Percentiles rank a stretch among this genome's conserved stretches.
phyloP scores from a whole-genome alignment of 805 yeast species.

The Hanseniaspora pseudoguilliermondii region DNA sequence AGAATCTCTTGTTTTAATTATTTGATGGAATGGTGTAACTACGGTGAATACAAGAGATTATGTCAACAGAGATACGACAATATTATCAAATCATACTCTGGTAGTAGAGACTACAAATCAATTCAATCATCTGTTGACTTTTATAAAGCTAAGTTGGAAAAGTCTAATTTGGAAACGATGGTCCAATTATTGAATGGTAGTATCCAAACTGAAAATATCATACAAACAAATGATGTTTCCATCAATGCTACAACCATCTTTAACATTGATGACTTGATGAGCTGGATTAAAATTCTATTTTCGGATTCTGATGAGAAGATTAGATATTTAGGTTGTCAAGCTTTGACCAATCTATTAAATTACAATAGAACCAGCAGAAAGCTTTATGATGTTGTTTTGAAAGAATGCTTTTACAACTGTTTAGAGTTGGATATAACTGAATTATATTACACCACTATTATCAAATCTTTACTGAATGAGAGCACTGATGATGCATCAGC shows the following conservation, averaged over 20 bases:
- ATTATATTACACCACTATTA: conserved; percentile 58
- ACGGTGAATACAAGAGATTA: conserved; percentile 50
- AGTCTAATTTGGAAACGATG: conserved; percentile 71
- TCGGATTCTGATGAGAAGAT: conserved; percentile 44
- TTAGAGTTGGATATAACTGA: conserved; percentile 41
- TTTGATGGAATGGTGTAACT: conserved; percentile 90
- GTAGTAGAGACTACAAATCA: conserved; percentile 31
- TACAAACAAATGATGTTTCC: conserved; percentile 31
- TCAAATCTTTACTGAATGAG: conserved; percentile 46
- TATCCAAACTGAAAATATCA: conserved; percentile 39
- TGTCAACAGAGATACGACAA: conserved; percentile 53
- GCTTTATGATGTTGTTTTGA: conserved; percentile 44
- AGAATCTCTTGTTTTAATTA: conserved; percentile 69
- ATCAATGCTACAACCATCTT: conserved; percentile 37
- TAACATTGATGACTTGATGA: conserved; percentile 52
- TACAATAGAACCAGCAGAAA: conserved; percentile 45
- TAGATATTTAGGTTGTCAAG: conserved; percentile 52
- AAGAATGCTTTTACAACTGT: conserved; percentile 56
- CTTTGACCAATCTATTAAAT: conserved; percentile 53
- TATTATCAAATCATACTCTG: conserved; percentile 37
- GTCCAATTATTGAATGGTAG: conserved; percentile 69
- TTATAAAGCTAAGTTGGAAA: conserved; percentile 56
- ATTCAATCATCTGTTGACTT: conserved; percentile 68
- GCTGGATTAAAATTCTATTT: conserved; percentile 72
- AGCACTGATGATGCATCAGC: conserved; percentile 17